Percentiles rank a stretch among this genome's conserved stretches.
phyloP scores from a whole-genome alignment of 129 eudicot species.

The Tagetes erecta region DNA sequence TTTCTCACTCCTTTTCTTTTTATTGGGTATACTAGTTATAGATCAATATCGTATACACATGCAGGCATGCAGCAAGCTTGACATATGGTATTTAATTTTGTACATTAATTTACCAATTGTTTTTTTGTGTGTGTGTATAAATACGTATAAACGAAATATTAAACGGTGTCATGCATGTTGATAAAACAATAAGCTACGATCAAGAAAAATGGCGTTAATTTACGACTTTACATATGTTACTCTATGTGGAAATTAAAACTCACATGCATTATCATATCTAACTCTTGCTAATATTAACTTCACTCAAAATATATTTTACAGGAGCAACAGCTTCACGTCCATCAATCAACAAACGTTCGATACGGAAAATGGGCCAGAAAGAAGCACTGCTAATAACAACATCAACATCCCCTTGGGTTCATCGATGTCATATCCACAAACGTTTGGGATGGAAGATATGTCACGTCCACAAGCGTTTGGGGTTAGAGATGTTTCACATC shows the following conservation, averaged over 20 bases:
- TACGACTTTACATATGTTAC: neutral
- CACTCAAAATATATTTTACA: neutral
- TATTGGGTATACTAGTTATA: too few species aligned
- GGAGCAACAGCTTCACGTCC: neutral
- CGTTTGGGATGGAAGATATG: neutral
- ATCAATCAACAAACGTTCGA: neutral
- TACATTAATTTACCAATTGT: too few species aligned
- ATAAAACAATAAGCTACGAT: too few species aligned
- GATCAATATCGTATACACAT: too few species aligned
- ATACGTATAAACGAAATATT: neutral
- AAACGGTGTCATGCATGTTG: neutral
- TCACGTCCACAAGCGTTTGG: too few species aligned
- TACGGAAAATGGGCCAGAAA: neutral
- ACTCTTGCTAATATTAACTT: neutral
- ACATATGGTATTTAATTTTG: too few species aligned
- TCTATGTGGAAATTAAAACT: neutral
- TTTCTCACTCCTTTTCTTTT: too few species aligned
- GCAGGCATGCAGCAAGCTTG: too few species aligned
- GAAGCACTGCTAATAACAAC: neutral
- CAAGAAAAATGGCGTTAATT: too few species aligned
- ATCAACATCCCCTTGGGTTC: neutral
- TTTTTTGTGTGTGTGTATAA: too few species aligned
- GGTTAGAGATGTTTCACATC: too few species aligned
- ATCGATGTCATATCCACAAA: constrained; percentile 7
- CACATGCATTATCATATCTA: neutral